phyloP scores from a whole-genome alignment of 2,329 filamentous ascomycete genomes.

The Neofusicoccum ribis region DNA sequence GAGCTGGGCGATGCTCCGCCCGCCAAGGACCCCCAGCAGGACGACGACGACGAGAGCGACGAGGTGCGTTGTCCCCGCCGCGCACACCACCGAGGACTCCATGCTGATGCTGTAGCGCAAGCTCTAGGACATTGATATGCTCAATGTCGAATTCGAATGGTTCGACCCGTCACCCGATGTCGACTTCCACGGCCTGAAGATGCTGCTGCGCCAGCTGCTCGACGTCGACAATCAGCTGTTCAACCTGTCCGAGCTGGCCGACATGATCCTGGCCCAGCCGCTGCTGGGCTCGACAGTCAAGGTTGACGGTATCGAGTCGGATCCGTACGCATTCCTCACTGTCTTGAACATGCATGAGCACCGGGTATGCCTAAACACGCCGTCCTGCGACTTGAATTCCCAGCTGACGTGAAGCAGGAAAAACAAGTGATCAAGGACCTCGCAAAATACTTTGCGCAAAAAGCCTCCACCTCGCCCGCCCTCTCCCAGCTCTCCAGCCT shows the following conservation, averaged over 20 bases:
- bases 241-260: conserved; percentile 81
- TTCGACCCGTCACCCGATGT: conserved; percentile 89
- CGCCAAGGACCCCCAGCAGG: conserved; percentile 29
- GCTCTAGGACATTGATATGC: conserved; percentile 77
- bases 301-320: conserved; percentile 89
- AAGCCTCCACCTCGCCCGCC: conserved; percentile 53
- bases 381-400: neutral
- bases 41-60: conserved; percentile 40
- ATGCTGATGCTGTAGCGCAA: conserved; percentile 20
- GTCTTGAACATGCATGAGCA: conserved; percentile 81
- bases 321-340: conserved; percentile 90
- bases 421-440: conserved; percentile 72
- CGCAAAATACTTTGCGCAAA: conserved; percentile 66
- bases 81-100: conserved; percentile 1
- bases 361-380: conserved; percentile 42
- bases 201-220: conserved; percentile 84
- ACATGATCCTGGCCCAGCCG: conserved; percentile 83
- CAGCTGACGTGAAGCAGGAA: conserved; percentile 45
- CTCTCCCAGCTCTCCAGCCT: conserved; percentile 50
- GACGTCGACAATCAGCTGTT: conserved; percentile 84
- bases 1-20: conserved; percentile 37
- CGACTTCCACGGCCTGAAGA: conserved; percentile 94
- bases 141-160: conserved; percentile 98
- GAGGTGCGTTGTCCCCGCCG: conserved; percentile 24
- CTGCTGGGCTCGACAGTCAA: conserved; percentile 93